phyloP scores from a whole-genome alignment of 23 red algal genomes.

The Agarophyton chilense region DNA sequence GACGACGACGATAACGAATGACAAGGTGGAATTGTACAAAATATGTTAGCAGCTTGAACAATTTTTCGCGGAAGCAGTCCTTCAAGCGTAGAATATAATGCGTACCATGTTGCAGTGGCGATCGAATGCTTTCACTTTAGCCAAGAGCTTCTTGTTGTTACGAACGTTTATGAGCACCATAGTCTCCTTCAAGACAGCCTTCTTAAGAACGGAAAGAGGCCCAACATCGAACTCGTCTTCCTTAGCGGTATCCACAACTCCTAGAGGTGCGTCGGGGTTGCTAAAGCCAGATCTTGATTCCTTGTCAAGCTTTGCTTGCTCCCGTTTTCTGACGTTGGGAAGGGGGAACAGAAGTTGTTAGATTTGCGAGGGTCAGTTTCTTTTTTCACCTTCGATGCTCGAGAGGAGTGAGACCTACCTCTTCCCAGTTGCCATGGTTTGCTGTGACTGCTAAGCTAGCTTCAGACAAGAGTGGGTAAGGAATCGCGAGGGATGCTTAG shows the following conservation, averaged over 20 bases:
- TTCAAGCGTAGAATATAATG: background rate
- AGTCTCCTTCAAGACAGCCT: constrained; percentile 66
- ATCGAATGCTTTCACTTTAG: constrained; percentile 92
- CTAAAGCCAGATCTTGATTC: constrained; percentile 79
- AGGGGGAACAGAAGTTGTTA: background rate
- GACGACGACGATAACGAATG: background rate
- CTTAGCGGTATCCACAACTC: constrained; percentile 81
- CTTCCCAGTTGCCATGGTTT: background rate
- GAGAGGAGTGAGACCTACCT: too few species aligned
- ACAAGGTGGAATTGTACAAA: background rate
- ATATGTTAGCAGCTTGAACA: background rate
- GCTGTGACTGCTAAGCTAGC: too few species aligned
- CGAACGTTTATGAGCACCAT: constrained; percentile 90
- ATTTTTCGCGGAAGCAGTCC: background rate
- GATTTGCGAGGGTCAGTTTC: background rate
- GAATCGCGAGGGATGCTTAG: too few species aligned
- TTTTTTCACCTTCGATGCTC: too few species aligned
- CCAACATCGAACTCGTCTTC: constrained; percentile 82
- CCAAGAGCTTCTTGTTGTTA: constrained; percentile 92
- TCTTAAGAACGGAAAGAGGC: constrained; percentile 81
- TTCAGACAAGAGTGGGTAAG: too few species aligned
- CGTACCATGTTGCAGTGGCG: constrained; percentile 96
- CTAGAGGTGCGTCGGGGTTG: constrained; percentile 66
- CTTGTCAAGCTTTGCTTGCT: constrained; percentile 43
- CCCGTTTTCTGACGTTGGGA: constrained; percentile 36